Conservation (phyloP, 441 rosid species). For the Gossypium armourianum region DNA sequence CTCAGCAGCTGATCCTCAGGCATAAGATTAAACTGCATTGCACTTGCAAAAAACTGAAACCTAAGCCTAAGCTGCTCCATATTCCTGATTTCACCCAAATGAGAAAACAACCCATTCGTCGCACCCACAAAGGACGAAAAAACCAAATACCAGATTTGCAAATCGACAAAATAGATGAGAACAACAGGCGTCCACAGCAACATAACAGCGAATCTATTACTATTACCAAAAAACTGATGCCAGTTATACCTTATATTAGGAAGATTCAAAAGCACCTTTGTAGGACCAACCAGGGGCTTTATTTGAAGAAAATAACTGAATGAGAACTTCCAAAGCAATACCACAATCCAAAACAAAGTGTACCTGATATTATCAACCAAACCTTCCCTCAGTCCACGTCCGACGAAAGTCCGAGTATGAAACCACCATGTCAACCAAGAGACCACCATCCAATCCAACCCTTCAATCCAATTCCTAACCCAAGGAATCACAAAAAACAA, state of each 20-base stretch:
- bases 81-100: slow-evolving; percentile 61
- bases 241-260: slow-evolving; percentile 26
- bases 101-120: slow-evolving; percentile 45
- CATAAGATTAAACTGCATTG: slow-evolving; percentile 60
- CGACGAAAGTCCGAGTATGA: slow-evolving; percentile 46
- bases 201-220: slow-evolving; percentile 37
- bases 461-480: slow-evolving; percentile 52
- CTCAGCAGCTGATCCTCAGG: slow-evolving; percentile 42
- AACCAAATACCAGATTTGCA: slow-evolving; percentile 60
- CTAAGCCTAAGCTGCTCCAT: slow-evolving; percentile 52
- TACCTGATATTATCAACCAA: slow-evolving; percentile 43
- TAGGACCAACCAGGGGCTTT: slow-evolving; percentile 46
- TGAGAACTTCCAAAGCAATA: slow-evolving; percentile 36
- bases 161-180: slow-evolving; percentile 49
- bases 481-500: slow-evolving; percentile 48
- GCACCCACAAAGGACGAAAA: slow-evolving; percentile 52
- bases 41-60: slow-evolving; percentile 61
- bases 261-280: slow-evolving; percentile 34
- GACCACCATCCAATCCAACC: slow-evolving; percentile 37
- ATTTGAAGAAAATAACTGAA: slow-evolving; percentile 58
- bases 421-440: slow-evolving; percentile 54
- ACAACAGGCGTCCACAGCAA: slow-evolving; percentile 51
- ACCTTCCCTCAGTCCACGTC: slow-evolving; percentile 61
- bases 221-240: slow-evolving; percentile 49
- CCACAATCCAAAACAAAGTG: slow-evolving; percentile 41